Evolutionary conservation across 164 flowering plant genomes (phyloP), one percentile per base, ranked within the genome.

Genomic region (Magnolia officinalis): DNA sequence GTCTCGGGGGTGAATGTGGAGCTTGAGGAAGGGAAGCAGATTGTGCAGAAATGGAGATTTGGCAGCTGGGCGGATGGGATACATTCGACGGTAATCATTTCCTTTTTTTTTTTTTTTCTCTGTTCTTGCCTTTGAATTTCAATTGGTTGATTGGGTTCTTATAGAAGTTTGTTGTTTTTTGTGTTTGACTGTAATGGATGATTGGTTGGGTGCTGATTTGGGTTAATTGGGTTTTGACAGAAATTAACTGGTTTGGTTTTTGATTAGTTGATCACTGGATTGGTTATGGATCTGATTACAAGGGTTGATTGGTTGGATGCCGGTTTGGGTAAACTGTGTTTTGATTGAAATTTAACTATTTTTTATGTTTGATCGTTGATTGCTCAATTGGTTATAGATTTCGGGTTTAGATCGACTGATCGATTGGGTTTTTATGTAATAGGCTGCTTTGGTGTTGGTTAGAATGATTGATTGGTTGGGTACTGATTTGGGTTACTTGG

Each of bases 31-130:
- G 97, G 89, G 67, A 92, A 91, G 80, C 74, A 90, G 81, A 96
- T 96, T 81, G 96, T 91, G 63, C 98, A 94, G 88, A 86, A 88
- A 31, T 96, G 98, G 99, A 83, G 98, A 79, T 96, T 96, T 70
- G 97, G 90, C 21, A 96, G 84, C 80, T 96, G 99, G 99, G 80
- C 93, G 68, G 99, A 96, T 81, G 98, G 97, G 51, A 55, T 92
- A 74, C 76, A 81, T 63, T 96, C 99, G 0, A 94, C 84, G 84
- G 99, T 96, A 79, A 75, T 63, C 16, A 4, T 23, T 8, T 67
- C 68, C 29, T 21, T 63, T 68, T 37, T 55, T 11, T 5, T 23
- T 21, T 63, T 68, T 37, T 55, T 11, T 5, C 18, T 55, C 61
- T 55, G 61, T 31, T 23, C 10, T 24, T 31, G 5, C 8, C 16